Conservation (phyloP, 2,329 filamentous ascomycete species). For the Kalmusia sp. region DNA sequence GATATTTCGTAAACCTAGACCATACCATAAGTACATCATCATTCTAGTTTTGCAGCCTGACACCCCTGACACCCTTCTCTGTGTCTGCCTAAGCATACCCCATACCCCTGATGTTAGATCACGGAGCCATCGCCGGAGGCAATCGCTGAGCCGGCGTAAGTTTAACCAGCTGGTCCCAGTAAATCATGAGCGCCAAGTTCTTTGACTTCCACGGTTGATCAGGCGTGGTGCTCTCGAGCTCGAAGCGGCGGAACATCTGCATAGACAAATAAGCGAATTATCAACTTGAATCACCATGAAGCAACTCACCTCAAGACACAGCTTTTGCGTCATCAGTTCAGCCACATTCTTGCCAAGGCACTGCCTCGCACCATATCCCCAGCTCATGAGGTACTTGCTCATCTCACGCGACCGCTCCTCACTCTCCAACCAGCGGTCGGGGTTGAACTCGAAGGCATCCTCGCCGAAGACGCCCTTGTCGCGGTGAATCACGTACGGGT, state of each 20-base stretch:
- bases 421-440: conserved; percentile 59
- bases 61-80: too few species aligned
- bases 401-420: conserved; percentile 3
- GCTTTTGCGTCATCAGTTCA: not conserved
- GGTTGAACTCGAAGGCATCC: conserved; percentile 75
- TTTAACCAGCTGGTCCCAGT: conserved; percentile 1
- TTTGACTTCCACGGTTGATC: not conserved
- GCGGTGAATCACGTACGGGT: conserved; percentile 10
- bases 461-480: conserved; percentile 68
- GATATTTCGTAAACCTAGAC: too few species aligned
- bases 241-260: not conserved
- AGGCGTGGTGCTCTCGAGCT: not conserved
- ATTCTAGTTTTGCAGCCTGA: too few species aligned
- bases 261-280: not conserved
- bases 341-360: conserved; percentile 1
- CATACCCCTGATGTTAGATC: too few species aligned
- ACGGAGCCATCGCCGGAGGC: not conserved
- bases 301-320: not conserved
- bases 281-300: not conserved
- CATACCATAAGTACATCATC: too few species aligned
- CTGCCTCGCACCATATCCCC: not conserved
- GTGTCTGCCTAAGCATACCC: too few species aligned
- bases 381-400: conserved; percentile 5
- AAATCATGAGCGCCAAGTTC: not conserved
- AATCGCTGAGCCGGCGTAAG: not conserved